Base-by-base conservation (phyloP, 352 stramenopile genomes). In the Pythium utonaiense region DNA sequence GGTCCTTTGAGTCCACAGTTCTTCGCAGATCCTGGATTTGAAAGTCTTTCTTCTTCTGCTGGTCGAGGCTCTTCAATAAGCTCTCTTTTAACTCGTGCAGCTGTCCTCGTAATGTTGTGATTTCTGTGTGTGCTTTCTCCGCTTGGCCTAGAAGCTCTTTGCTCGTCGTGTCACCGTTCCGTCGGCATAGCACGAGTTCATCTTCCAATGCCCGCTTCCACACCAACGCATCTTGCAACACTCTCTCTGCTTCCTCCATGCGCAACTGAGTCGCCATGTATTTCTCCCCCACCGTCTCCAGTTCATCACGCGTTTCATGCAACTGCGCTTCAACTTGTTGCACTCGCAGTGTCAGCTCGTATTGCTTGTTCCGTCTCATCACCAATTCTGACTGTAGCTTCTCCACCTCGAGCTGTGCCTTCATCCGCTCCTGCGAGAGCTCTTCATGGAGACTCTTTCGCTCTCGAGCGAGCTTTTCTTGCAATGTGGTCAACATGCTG, bases 301-400 rank as follows among this genome's bases (percentile, higher is more conserved):
- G 47, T 6, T 58, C 51, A 36, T 80, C 73, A 8, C 61, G 62
- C 0, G 71, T 57, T 2, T 71, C 62, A 27, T 91, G 83, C 2
- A 89, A 50, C 21, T 67, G 69, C 22, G 71, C 71, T 33, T 93
- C 77, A 1, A 72, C 68, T 9, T 86, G 74, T 56, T 91, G 83
- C 12, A 93, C 62, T 38, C 81, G 74, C 10, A 89, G 60, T 22
- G 80, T 86, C 16, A 93, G 73, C n/a, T 93, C 83, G 54, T 90
- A 93, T 45, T 93, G 80, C 41, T 87, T 89, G 51, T 83, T 90
- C 14, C 83, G 74, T 1, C 83, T 70, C 72, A 87, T 77, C 0
- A 91, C 75, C 0, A 93, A 60, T 69, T 93, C 83, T 12, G 66
- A 83, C 53, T 91, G 77, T 31, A 87, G 67, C 36, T 81, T 77